Conservation (phyloP, 2,329 filamentous ascomycete species). For the Diaporthe vaccinii region DNA sequence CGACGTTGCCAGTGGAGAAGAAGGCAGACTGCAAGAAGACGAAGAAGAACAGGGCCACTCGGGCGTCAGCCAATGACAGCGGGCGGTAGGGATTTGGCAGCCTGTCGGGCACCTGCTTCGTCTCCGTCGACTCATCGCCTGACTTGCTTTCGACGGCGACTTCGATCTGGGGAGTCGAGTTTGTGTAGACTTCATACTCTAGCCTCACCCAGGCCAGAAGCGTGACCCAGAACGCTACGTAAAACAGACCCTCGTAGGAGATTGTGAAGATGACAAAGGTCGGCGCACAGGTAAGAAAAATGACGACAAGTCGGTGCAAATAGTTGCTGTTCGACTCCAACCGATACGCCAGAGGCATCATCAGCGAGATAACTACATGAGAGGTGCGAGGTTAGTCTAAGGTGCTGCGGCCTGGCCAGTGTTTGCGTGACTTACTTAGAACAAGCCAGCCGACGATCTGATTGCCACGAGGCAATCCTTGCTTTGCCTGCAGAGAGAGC, state of each 20-base stretch:
- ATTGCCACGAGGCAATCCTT: conserved; percentile 88
- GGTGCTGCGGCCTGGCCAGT: conserved; percentile 29
- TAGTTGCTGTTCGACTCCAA: conserved; percentile 88
- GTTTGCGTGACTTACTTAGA: conserved; percentile 67
- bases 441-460: conserved; percentile 89
- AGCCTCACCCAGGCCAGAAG: conserved; percentile 92
- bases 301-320: conserved; percentile 86
- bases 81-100: conserved; percentile 66
- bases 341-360: conserved; percentile 85
- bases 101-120: conserved; percentile 35
- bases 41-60: conserved; percentile 94
- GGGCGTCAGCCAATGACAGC: conserved; percentile 84
- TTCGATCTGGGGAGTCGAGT: conserved; percentile 47
- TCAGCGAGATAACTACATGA: conserved; percentile 75
- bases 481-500: conserved; percentile 85
- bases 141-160: conserved; percentile 24
- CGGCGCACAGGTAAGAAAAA: conserved; percentile 93
- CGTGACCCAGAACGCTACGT: conserved; percentile 86
- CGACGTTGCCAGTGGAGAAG: conserved; percentile 96
- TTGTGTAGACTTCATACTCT: conserved; percentile 80
- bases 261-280: conserved; percentile 97
- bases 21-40: conserved; percentile 95
- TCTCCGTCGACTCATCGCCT: conserved; percentile 18
- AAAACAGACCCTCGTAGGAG: conserved; percentile 97
- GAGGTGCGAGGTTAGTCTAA: conserved; percentile 38